Evolutionary conservation across 805 yeast species (phyloP).

Genomic region (Ogataea naganishii): DNA sequence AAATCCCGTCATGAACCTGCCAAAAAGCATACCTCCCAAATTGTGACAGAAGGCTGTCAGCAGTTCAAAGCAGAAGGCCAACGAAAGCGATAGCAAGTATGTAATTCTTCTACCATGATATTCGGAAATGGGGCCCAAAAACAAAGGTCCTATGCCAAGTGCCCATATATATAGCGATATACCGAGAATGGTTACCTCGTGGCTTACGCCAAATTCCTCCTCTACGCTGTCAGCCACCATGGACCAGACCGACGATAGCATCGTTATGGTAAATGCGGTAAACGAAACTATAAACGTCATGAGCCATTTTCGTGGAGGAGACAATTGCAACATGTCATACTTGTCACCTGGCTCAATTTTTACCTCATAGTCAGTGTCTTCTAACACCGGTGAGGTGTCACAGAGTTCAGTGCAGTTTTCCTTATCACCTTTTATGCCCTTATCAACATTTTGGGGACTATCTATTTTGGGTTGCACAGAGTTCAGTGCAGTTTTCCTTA

Average conservation of each 20-base stretch:
- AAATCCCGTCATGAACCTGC: conserved; percentile 61
- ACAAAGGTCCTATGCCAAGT: conserved; percentile 54
- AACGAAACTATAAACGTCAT: conserved; percentile 45
- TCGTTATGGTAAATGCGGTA: conserved; percentile 53
- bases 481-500: too few species aligned
- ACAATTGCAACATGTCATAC: conserved; percentile 18
- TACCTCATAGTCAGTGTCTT: conserved; percentile 10
- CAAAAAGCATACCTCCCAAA: conserved; percentile 53
- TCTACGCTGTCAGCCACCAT: conserved; percentile 46
- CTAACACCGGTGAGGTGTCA: too few species aligned
- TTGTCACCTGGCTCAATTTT: conserved; percentile 10
- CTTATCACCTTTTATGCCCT: too few species aligned
- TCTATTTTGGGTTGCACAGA: too few species aligned
- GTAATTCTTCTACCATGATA: conserved; percentile 46
- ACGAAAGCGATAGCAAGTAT: conserved; percentile 37
- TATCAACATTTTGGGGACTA: too few species aligned
- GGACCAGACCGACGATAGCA: conserved; percentile 64
- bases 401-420: too few species aligned
- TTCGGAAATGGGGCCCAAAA: conserved; percentile 56
- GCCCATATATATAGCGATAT: conserved; percentile 53
- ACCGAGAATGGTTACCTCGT: conserved; percentile 50
- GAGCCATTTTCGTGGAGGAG: conserved; percentile 44
- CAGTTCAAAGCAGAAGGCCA: conserved; percentile 40
- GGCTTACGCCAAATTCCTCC: conserved; percentile 38
- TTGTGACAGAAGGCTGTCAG: conserved; percentile 50